phyloP scores from a whole-genome alignment of 371 early-diverging fungal species.

The Entomophthora muscae region DNA sequence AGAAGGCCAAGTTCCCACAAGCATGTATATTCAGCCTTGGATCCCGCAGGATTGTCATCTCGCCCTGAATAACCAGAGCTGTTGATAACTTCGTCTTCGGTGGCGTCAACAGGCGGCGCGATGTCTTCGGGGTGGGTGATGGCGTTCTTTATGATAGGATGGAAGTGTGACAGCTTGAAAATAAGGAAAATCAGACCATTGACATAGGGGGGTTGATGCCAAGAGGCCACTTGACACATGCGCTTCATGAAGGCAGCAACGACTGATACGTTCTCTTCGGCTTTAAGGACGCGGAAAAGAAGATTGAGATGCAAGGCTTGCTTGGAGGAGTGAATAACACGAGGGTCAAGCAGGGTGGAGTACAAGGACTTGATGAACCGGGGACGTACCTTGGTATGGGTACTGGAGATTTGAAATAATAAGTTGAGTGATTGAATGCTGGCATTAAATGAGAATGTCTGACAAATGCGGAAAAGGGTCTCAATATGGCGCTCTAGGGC shows the following conservation, averaged over 20 bases:
- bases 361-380: conserved; percentile 83
- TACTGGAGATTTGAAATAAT: conserved; percentile 54
- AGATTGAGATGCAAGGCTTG: conserved; percentile 87
- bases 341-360: conserved; percentile 66
- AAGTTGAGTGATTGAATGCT: conserved; percentile 82
- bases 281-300: conserved; percentile 62
- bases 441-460: conserved; percentile 72
- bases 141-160: conserved; percentile 17
- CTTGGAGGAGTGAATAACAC: conserved; percentile 60
- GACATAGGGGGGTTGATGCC: conserved; percentile 64
- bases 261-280: conserved; percentile 47
- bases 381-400: conserved; percentile 31
- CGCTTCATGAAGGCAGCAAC: conserved; percentile 78
- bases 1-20: conserved; percentile 85
- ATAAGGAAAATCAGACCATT: conserved; percentile 71
- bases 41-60: conserved; percentile 75
- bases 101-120: conserved; percentile 11
- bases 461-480: conserved; percentile 70
- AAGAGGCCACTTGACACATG: conserved; percentile 56
- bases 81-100: conserved; percentile 7
- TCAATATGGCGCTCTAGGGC: conserved; percentile 58
- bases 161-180: conserved; percentile 33
- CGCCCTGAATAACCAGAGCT: conserved; percentile 48
- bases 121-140: conserved; percentile 48
- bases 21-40: conserved; percentile 61